A percentile compares a stretch with the other conserved stretches of the same genome.
These are phyloP conservation scores for Lipomyces chichibuensis DNA, from an alignment of 805 yeast species.

Conservation along the genomic window DNA sequence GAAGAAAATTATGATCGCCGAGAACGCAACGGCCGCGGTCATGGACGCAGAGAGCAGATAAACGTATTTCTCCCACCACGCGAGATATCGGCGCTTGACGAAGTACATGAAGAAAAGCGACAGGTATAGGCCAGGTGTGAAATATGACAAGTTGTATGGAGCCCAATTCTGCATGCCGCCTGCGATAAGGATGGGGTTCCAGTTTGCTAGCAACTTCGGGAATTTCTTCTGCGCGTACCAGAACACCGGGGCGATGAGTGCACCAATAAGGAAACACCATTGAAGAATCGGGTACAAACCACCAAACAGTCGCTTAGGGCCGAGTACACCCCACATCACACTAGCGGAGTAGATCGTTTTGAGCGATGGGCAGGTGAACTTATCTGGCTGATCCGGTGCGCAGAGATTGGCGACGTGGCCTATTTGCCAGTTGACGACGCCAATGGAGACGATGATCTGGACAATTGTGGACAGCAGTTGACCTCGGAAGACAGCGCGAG, in stretches of 20 bases:
- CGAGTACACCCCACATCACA: constrained; percentile 66
- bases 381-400: constrained; percentile 47
- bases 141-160: constrained; percentile 38
- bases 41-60: constrained; percentile 66
- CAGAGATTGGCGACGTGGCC: constrained; percentile 50
- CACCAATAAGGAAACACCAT: constrained; percentile 66
- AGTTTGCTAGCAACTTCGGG: constrained; percentile 3
- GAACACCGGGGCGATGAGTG: constrained; percentile 41
- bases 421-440: constrained; percentile 50
- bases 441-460: constrained; percentile 51
- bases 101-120: constrained; percentile 62
- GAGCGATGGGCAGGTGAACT: constrained; percentile 54
- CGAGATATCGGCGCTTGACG: constrained; percentile 56
- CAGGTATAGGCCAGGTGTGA: constrained; percentile 33
- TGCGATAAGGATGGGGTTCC: constrained; percentile 6
- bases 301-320: constrained; percentile 63
- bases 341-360: constrained; percentile 58
- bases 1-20: constrained; percentile 60
- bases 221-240: constrained; percentile 5
- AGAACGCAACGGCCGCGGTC: constrained; percentile 68
- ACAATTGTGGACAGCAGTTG: constrained; percentile 53
- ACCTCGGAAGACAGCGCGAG: constrained; percentile 59
- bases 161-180: constrained; percentile 47
- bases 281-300: constrained; percentile 57
- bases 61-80: constrained; percentile 79